phyloP scores from a whole-genome alignment of 805 yeast species.

The Kuraishia hungarica region DNA sequence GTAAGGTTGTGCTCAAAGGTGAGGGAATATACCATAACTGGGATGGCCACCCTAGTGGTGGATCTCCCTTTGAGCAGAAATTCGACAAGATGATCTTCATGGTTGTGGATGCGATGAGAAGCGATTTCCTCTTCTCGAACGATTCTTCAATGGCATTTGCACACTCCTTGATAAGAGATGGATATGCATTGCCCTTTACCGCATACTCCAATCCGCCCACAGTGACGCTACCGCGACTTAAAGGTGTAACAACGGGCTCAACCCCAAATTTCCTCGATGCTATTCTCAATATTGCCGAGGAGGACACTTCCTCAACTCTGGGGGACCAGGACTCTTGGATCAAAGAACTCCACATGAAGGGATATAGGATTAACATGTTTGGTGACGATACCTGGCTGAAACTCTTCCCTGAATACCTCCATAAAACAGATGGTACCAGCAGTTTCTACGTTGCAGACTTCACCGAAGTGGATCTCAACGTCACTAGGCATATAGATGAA shows the following conservation, averaged over 20 bases:
- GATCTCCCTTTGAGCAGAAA: slow-evolving; percentile 24
- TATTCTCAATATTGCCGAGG: slow-evolving; percentile 87
- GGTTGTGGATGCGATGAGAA: slow-evolving; percentile 88
- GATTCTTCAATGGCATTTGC: slow-evolving; percentile 58
- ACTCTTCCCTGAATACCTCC: slow-evolving; percentile 67
- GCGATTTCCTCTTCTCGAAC: slow-evolving; percentile 73
- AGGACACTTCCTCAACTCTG: slow-evolving; percentile 60
- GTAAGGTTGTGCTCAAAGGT: slow-evolving; percentile 72
- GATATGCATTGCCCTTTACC: slow-evolving; percentile 79
- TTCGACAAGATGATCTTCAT: slow-evolving; percentile 68
- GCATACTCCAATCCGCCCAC: slow-evolving; percentile 95
- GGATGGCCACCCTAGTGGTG: slow-evolving; percentile 16
- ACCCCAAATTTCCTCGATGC: slow-evolving; percentile 94
- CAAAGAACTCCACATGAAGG: slow-evolving; percentile 42
- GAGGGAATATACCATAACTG: slow-evolving; percentile 28
- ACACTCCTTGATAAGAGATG: slow-evolving; percentile 55
- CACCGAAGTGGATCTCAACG: slow-evolving; percentile 88
- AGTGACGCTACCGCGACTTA: slow-evolving; percentile 87
- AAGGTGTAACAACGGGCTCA: slow-evolving; percentile 91
- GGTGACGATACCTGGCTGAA: slow-evolving; percentile 99
- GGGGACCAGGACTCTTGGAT: slow-evolving; percentile 84
- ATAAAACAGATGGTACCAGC: slow-evolving; percentile 72
- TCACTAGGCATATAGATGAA: slow-evolving; percentile 71
- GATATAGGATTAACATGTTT: slow-evolving; percentile 61
- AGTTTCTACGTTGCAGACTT: slow-evolving; percentile 94